Base-by-base conservation (phyloP, 2,329 filamentous ascomycete species). In the Biscogniauxia mediterranea region DNA sequence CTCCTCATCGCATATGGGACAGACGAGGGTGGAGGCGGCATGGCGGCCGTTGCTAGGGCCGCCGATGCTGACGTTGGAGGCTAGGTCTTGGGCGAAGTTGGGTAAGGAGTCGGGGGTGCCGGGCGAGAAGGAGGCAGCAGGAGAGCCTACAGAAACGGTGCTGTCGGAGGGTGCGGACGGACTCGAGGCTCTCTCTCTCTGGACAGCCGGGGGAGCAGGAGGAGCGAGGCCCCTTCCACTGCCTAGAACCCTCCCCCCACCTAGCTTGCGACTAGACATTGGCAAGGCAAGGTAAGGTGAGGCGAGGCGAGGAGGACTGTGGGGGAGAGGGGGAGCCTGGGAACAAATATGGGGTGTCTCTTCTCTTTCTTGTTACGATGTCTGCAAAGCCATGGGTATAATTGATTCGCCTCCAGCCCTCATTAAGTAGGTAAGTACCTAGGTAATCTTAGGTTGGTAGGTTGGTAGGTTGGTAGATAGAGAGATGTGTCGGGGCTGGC, bases 1-100 rank as follows among this genome's bases (percentile, higher is more conserved):
- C 77, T 97, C 93, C 78, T 98, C 96, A 69, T 89, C 93, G 77
- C 95, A 99, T 73, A 99, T 99, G n/a, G 95, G 95, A 75, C 95
- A 99, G 59, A 94, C 87, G 61, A 99, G 86, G 75, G 85, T 85
- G 66, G 85, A 85, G 67, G 84, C 85, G 59, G 86, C 79, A 57
- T 86, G 83, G 55, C 79, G 81, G 65, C 83, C 82, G 63, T 80
- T 83, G 57, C 83, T 81, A 19, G 82, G 79, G 9, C 78, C 77
- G 21, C 78, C 82, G 20, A 95, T 78, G 58, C 90, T 93, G 69
- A 97, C 89, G 71, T 91, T 90, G 59, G 92, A 91, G 46, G 86
- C 85, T 57, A 97, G 84, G 72, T 97, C 93, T 73, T 94, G 92
- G 13, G 84, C 80, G 61, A 90, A 84, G 64, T 89, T 87, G 53